These are phyloP conservation scores for Dryas integrifolia DNA, from an alignment of 331 rosid species.

Conservation along the genomic window DNA sequence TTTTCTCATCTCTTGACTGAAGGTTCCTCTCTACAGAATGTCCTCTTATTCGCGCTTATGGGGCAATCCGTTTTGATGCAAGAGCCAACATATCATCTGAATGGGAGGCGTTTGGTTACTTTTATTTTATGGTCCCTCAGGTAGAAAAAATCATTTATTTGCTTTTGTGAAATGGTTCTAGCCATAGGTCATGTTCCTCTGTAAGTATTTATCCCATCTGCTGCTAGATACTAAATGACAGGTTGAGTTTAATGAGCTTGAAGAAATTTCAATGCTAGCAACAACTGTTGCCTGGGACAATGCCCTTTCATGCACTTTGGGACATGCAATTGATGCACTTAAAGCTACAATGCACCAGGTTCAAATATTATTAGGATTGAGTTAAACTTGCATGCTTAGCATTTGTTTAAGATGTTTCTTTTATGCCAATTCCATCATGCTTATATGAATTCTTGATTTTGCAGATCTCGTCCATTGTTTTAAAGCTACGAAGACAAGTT, in stretches of 20 bases:
- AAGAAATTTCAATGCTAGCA: slow-evolving; percentile 72
- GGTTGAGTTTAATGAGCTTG: slow-evolving; percentile 94
- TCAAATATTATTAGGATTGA: neutral
- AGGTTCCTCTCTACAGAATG: slow-evolving; percentile 80
- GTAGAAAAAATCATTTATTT: slow-evolving; percentile 40
- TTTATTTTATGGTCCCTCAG: slow-evolving; percentile 94
- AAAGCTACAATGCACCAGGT: slow-evolving; percentile 70
- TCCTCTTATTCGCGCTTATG: slow-evolving; percentile 85
- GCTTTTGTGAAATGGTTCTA: slow-evolving; percentile 29
- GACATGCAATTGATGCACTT: slow-evolving; percentile 57
- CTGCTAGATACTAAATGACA: slow-evolving; percentile 66
- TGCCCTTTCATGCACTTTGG: slow-evolving; percentile 70
- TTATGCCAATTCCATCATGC: neutral
- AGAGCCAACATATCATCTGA: slow-evolving; percentile 63
- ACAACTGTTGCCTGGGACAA: slow-evolving; percentile 86
- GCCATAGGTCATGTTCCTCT: slow-evolving; percentile 27
- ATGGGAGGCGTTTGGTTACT: slow-evolving; percentile 81
- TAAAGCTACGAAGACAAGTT: slow-evolving; percentile 48
- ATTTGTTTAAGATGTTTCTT: neutral
- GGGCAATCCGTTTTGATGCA: slow-evolving; percentile 82
- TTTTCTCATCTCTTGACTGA: slow-evolving; percentile 17
- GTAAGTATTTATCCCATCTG: slow-evolving; percentile 52
- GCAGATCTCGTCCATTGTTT: slow-evolving; percentile 66
- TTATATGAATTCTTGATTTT: slow-evolving; percentile 15
- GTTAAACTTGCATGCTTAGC: neutral